These are phyloP conservation scores for Globisporangium rhizosaccharum DNA, from an alignment of 352 stramenopile genomes.

Conservation along the genomic window DNA sequence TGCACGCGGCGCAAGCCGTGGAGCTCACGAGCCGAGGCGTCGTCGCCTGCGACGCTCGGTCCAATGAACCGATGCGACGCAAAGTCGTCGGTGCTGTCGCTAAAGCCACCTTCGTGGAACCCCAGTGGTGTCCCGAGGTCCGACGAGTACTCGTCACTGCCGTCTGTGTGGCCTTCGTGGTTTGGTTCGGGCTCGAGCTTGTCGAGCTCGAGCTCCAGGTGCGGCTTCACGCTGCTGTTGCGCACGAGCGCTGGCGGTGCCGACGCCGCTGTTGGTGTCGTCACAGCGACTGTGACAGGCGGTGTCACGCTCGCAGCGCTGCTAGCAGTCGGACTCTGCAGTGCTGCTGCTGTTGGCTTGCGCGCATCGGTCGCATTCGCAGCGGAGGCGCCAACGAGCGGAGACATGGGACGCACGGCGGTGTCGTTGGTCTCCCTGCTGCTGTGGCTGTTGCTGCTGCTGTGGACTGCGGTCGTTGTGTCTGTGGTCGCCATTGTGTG, in stretches of 20 bases:
- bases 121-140: constrained; percentile 61
- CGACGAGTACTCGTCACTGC: constrained; percentile 14
- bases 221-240: not conserved
- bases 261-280: not conserved
- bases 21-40: constrained; percentile 33
- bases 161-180: constrained; percentile 12
- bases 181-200: constrained; percentile 4
- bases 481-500: too few species aligned
- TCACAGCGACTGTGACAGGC: not conserved
- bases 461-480: too few species aligned
- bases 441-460: too few species aligned
- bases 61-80: constrained; percentile 62
- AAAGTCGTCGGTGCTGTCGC: constrained; percentile 41
- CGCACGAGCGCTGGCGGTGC: not conserved
- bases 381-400: too few species aligned
- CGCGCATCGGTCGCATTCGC: too few species aligned
- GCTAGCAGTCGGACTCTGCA: too few species aligned
- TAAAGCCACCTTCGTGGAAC: constrained; percentile 41
- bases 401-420: too few species aligned
- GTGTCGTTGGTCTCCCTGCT: too few species aligned
- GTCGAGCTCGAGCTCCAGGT: constrained; percentile 6
- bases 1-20: constrained; percentile 54
- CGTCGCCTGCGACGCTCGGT: constrained; percentile 38
- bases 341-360: too few species aligned
- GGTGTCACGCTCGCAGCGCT: too few species aligned